Evolutionary conservation across 257 asterid species (phyloP), one percentile per base, ranked within the genome.

Genomic region (Solanum commersonii): DNA sequence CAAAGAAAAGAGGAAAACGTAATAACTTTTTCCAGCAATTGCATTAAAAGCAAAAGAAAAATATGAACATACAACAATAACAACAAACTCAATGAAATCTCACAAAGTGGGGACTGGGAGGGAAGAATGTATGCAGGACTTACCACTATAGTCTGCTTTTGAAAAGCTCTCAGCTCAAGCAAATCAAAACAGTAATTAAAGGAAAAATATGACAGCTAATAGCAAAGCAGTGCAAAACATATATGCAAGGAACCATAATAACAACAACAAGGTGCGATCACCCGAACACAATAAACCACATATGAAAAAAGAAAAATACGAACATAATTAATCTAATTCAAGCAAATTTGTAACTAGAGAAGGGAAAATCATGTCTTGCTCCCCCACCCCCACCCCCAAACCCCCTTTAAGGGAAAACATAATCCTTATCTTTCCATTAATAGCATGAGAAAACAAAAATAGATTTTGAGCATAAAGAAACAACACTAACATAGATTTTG

Each of bases 41-140:
- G n/a, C 42, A 71, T 71, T 16, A 31, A 16, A 71, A 29, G 42
- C 25, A 72, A 72, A 72, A 72, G 44, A 33, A 16, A 72, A 72
- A 33, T 7, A 6, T 71, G 78, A 31, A 71, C n/a, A 31, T 60
- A 60, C 29, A 60, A 60, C 25, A 60, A 60, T 8, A 56, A 56
- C 4, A 18, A 20, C n/a, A 20, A 20, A 59, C 4, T 1, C 65
- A 18, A 6, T 56, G 67, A 20, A 59, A 59, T 59, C 12, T 8
- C 67, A 59, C 25, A 59, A 59, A 59, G 25, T 52, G 63, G 3
- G 63, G 23, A 0, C 0, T 52, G 22, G 0, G 0, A 5, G 23
- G 60, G 10, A 16, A 52, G 8, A 52, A 0, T 16, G 23, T 52
- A 52, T 3, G n/a, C n/a, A 18, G 0, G 2, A 0, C 4, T 52